These are phyloP conservation scores for Xylaria digitata DNA, from an alignment of 2,329 filamentous ascomycete species.

Conservation along the genomic window DNA sequence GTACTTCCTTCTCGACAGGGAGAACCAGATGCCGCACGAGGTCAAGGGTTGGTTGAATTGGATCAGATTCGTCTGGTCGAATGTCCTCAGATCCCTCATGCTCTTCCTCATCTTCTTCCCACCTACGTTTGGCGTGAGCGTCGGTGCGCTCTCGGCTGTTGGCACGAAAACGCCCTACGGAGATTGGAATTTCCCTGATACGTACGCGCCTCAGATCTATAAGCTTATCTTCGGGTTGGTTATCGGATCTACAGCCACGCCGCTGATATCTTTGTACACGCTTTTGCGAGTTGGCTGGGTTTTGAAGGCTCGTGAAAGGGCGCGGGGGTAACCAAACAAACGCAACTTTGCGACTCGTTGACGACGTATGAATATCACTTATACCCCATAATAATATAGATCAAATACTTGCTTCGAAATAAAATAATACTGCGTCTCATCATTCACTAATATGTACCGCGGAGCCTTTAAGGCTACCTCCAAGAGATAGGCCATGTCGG, in stretches of 20 bases:
- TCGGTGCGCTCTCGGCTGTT: slow-evolving; percentile 22
- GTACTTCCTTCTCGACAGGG: slow-evolving; percentile 25
- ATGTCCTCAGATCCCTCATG: slow-evolving; percentile 26
- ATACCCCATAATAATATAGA: too few species aligned
- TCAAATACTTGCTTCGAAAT: too few species aligned
- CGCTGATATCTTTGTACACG: slow-evolving; percentile 21
- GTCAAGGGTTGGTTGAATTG: slow-evolving; percentile 13
- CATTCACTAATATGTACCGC: neutral
- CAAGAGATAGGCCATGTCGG: neutral
- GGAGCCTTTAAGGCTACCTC: neutral
- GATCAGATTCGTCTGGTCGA: slow-evolving; percentile 14
- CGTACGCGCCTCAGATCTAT: slow-evolving; percentile 25
- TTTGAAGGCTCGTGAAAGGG: slow-evolving; percentile 15
- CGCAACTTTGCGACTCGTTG: too few species aligned
- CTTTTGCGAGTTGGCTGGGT: slow-evolving; percentile 29
- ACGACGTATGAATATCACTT: too few species aligned
- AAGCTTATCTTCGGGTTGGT: slow-evolving; percentile 23
- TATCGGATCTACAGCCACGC: slow-evolving; percentile 22
- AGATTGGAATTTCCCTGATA: slow-evolving; percentile 25
- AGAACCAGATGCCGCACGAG: slow-evolving; percentile 17
- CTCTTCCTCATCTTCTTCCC: slow-evolving; percentile 27
- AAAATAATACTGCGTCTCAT: neutral
- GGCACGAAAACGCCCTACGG: slow-evolving; percentile 9
- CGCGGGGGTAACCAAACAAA: neutral
- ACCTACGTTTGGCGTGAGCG: slow-evolving; percentile 20